phyloP scores from a whole-genome alignment of 2,329 filamentous ascomycete species.

The Botrytis fabae region DNA sequence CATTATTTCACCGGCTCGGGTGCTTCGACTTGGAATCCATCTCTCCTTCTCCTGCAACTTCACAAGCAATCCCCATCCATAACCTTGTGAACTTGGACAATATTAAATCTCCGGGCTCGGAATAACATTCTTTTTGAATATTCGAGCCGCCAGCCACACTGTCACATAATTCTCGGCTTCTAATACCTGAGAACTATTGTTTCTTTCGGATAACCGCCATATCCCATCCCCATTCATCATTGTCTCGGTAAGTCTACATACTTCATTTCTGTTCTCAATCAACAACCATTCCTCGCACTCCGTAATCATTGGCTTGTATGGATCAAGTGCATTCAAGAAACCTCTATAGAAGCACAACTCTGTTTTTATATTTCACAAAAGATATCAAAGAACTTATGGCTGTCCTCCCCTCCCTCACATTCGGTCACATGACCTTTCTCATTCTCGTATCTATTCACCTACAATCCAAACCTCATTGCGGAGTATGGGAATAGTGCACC shows the following conservation, averaged over 20 bases:
- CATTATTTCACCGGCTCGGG: not conserved
- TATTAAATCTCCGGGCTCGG: not conserved
- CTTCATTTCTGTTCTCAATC: not conserved
- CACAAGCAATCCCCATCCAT: not conserved
- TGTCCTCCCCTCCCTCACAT: not conserved
- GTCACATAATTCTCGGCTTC: not conserved
- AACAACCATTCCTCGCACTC: not conserved
- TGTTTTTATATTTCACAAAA: not conserved
- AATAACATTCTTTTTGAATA: not conserved
- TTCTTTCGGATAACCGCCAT: not conserved
- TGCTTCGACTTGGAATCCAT: not conserved
- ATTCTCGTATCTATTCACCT: not conserved
- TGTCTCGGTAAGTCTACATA: constrained; percentile 13
- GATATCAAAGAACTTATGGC: not conserved
- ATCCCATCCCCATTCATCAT: not conserved
- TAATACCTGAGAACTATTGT: not conserved
- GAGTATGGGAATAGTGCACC: not conserved
- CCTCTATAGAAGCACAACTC: not conserved
- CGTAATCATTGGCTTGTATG: not conserved
- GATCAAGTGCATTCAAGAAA: not conserved
- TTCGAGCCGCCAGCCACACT: not conserved
- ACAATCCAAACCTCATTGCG: not conserved
- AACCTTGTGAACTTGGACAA: not conserved
- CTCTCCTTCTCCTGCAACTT: not conserved
- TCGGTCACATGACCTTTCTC: not conserved